Evolutionary conservation across 2,329 filamentous ascomycete genomes (phyloP).

Genomic region (Lachnellula willkommii): DNA sequence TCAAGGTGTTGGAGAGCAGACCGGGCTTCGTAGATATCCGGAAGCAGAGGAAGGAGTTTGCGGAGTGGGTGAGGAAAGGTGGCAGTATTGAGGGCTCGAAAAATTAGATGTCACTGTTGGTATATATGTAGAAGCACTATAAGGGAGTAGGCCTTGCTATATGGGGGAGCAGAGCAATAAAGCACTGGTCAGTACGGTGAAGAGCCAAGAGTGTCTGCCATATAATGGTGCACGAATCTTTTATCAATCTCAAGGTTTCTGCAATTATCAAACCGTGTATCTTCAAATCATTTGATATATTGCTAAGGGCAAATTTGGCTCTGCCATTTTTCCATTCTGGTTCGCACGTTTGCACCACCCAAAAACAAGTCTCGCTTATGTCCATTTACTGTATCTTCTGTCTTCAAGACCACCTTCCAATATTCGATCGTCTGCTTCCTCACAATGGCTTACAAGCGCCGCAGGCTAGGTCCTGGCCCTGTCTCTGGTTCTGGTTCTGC

Average conservation of each 20-base stretch:
- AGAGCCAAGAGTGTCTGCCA: no score
- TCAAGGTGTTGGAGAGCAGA: constrained; percentile 70
- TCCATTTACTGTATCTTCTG: background rate
- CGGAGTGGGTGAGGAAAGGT: constrained; percentile 58
- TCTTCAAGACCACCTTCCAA: background rate
- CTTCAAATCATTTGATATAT: no score
- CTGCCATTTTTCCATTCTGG: no score
- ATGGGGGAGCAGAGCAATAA: no score
- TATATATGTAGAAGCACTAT: background rate
- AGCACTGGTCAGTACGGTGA: no score
- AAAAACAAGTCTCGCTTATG: background rate
- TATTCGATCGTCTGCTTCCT: background rate
- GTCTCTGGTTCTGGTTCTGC: constrained; percentile 1
- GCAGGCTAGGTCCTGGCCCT: constrained; percentile 11
- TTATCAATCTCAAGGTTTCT: no score
- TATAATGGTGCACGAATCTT: no score
- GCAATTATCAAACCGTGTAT: no score
- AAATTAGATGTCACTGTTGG: constrained; percentile 10
- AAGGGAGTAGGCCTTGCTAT: background rate
- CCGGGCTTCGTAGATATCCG: constrained; percentile 85
- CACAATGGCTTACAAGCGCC: constrained; percentile 28
- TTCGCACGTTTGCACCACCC: no score
- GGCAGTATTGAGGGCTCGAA: constrained; percentile 10
- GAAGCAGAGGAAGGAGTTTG: constrained; percentile 72
- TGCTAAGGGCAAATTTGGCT: no score